Evolutionary conservation across 2,329 filamentous ascomycete species (phyloP).

Genomic region (Aspergillus pseudoglaucus): DNA sequence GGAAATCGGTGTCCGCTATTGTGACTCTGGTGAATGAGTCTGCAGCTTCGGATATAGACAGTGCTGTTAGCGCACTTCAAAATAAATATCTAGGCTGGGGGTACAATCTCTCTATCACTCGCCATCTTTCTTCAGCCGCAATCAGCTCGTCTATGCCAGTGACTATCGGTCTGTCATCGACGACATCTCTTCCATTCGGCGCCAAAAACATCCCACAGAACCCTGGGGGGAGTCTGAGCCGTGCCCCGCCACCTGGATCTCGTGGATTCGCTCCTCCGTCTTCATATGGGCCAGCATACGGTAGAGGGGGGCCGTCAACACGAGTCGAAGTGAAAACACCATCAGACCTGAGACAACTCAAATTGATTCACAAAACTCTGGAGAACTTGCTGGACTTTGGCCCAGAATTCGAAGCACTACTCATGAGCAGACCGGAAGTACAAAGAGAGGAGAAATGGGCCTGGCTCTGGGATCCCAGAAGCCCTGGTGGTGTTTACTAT

Average conservation of each 20-base stretch:
- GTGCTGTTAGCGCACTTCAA: conserved; percentile 68
- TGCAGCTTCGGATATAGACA: conserved; percentile 74
- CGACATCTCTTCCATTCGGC: conserved; percentile 65
- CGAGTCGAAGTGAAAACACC: conserved; percentile 71
- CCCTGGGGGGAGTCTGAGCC: conserved; percentile 41
- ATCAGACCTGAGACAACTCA: conserved; percentile 68
- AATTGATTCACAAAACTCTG: conserved; percentile 80
- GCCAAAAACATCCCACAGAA: conserved; percentile 58
- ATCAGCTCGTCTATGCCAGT: conserved; percentile 51
- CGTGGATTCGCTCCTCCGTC: conserved; percentile 70
- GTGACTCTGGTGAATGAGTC: conserved; percentile 76
- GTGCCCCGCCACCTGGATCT: conserved; percentile 42
- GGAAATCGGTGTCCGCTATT: conserved; percentile 69
- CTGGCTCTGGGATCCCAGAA: conserved; percentile 85
- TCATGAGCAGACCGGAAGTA: conserved; percentile 81
- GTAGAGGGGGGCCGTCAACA: conserved; percentile 45
- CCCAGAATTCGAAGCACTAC: conserved; percentile 79
- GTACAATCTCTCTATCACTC: conserved; percentile 70
- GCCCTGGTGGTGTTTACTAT: conserved; percentile 78
- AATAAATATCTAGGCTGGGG: conserved; percentile 81
- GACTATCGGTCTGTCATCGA: conserved; percentile 40
- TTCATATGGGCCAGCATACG: conserved; percentile 53
- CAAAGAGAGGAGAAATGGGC: conserved; percentile 85
- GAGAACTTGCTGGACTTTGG: conserved; percentile 74
- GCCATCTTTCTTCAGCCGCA: conserved; percentile 72